Evolutionary conservation across 2,329 filamentous ascomycete species (phyloP).

Genomic region (Botrytis fragariae): DNA sequence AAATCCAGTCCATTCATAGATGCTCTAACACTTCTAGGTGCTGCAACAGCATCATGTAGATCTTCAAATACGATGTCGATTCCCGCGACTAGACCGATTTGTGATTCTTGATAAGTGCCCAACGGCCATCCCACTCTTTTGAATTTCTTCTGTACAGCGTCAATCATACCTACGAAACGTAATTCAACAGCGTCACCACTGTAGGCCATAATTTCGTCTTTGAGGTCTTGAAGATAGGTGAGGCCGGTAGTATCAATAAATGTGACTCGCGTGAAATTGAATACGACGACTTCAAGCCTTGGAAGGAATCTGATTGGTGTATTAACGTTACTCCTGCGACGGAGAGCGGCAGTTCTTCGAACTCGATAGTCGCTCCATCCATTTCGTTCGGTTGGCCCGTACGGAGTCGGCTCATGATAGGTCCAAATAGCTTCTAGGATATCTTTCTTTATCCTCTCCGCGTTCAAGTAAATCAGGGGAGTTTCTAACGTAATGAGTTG

Average conservation of each 20-base stretch:
- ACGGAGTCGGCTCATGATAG: neutral
- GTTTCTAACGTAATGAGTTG: slow-evolving; percentile 11
- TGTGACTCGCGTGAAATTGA: slow-evolving; percentile 24
- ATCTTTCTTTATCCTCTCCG: slow-evolving; percentile 4
- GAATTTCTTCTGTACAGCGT: slow-evolving; percentile 24
- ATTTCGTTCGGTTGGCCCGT: neutral
- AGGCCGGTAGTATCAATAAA: slow-evolving; percentile 28
- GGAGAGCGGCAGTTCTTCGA: neutral
- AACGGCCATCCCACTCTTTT: slow-evolving; percentile 11
- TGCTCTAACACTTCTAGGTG: neutral
- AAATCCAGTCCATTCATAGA: slow-evolving; percentile 12
- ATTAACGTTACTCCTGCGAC: slow-evolving; percentile 13
- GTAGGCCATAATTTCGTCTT: slow-evolving; percentile 22
- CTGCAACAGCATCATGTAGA: slow-evolving; percentile 1
- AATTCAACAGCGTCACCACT: slow-evolving; percentile 26
- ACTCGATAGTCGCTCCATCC: slow-evolving; percentile 6
- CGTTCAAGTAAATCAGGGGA: slow-evolving; percentile 3
- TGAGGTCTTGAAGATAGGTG: slow-evolving; percentile 23
- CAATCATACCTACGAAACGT: slow-evolving; percentile 28
- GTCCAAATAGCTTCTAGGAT: slow-evolving; percentile 7
- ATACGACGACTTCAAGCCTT: slow-evolving; percentile 24
- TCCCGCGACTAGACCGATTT: slow-evolving; percentile 1
- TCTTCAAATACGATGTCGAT: slow-evolving; percentile 17
- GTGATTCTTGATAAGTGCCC: slow-evolving; percentile 13
- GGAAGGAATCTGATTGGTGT: slow-evolving; percentile 20